Evolutionary conservation across 2,329 filamentous ascomycete species (phyloP).

Genomic region (Diaporthe sp.): DNA sequence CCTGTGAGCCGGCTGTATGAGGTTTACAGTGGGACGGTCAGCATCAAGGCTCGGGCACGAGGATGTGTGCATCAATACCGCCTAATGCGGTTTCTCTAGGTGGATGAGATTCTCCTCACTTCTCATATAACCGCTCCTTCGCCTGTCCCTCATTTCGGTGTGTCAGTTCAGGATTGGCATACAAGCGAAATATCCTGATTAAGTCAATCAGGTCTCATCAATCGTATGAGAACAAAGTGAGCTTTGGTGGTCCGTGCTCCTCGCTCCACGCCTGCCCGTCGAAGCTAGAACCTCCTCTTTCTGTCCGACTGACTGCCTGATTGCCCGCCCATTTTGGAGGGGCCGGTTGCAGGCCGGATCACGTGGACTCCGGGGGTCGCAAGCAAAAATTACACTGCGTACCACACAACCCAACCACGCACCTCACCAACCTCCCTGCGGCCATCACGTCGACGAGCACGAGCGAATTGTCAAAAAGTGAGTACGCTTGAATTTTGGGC

Average conservation of each 20-base stretch:
- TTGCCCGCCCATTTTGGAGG: conserved; percentile 2
- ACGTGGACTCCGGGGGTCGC: conserved; percentile 39
- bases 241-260: conserved; percentile 35
- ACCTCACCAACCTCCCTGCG: conserved; percentile 32
- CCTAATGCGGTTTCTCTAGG: background rate
- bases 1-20: background rate
- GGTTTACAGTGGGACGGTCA: no score
- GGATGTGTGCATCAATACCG: background rate
- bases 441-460: conserved; percentile 39
- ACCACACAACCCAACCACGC: conserved; percentile 29
- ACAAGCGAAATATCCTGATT: background rate
- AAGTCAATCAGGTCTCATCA: background rate
- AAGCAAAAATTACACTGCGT: conserved; percentile 35
- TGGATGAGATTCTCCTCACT: no score
- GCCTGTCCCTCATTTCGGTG: background rate
- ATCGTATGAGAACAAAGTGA: background rate
- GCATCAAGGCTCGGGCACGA: background rate
- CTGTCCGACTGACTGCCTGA: background rate
- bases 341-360: conserved; percentile 31
- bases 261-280: conserved; percentile 10
- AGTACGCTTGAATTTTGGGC: conserved; percentile 35
- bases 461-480: conserved; percentile 38
- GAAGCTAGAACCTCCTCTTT: conserved; percentile 14
- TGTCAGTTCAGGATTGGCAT: background rate
- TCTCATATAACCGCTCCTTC: background rate